These are phyloP conservation scores for Oidiodendron maius DNA, from an alignment of 495 filamentous ascomycete species.

Conservation along the genomic window DNA sequence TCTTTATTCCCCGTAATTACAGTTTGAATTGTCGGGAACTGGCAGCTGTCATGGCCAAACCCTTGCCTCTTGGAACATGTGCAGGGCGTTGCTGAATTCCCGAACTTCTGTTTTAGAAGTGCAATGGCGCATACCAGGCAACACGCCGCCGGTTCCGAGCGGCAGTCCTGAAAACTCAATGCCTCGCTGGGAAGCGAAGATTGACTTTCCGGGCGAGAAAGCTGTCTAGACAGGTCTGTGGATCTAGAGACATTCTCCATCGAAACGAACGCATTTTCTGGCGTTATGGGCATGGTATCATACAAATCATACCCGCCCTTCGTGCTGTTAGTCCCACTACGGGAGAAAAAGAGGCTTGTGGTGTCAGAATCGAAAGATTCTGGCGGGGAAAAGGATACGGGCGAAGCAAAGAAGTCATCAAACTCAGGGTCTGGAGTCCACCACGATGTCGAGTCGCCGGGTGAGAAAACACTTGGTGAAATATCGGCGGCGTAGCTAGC, in stretches of 20 bases:
- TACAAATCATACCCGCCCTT: not conserved
- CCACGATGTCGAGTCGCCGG: not conserved
- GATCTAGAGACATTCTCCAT: not conserved
- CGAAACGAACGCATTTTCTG: not conserved
- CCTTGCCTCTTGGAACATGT: not conserved
- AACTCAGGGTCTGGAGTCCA: not conserved
- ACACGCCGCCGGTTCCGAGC: not conserved
- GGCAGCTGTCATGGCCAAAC: not conserved
- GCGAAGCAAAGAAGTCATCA: not conserved
- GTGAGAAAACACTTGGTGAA: not conserved
- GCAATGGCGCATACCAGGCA: constrained; percentile 2
- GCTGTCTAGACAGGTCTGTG: not conserved
- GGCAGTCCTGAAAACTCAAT: not conserved
- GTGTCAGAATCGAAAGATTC: not conserved
- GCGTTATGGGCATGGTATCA: not conserved
- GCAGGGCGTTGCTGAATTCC: not conserved
- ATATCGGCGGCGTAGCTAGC: too few species aligned
- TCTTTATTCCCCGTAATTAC: constrained; percentile 1
- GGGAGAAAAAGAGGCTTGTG: not conserved
- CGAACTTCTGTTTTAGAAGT: constrained; percentile 2
- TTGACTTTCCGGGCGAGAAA: not conserved
- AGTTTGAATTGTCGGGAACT: not conserved
- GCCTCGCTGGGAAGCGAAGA: too few species aligned
- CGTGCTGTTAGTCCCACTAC: not conserved
- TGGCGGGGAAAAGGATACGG: not conserved